Percentiles rank a stretch among this genome's conserved stretches.
phyloP scores from a whole-genome alignment of 768 basidiomycete species.

The Mycena capillaripes region DNA sequence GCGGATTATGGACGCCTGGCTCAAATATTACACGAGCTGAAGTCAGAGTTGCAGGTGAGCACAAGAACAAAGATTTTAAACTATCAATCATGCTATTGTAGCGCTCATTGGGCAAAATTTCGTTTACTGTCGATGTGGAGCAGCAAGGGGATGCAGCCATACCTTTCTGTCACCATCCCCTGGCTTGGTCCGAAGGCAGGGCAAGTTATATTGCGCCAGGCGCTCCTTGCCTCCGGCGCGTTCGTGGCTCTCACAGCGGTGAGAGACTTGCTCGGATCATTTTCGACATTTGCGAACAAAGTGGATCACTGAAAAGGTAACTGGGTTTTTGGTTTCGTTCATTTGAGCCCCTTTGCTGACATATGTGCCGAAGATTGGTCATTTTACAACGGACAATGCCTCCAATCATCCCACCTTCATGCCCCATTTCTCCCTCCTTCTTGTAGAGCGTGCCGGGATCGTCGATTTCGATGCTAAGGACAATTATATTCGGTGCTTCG shows the following conservation, averaged over 20 bases:
- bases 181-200: background rate
- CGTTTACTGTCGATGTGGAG: constrained; percentile 12
- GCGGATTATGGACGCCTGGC: background rate
- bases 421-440: background rate
- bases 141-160: constrained; percentile 1
- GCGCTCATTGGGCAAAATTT: background rate
- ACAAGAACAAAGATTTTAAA: background rate
- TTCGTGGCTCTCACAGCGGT: constrained; percentile 5
- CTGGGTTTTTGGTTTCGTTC: background rate
- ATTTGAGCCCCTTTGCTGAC: background rate
- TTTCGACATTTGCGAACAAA: background rate
- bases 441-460: background rate
- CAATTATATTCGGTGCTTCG: too few relatives aligned
- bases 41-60: background rate
- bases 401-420: constrained; percentile 10
- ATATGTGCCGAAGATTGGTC: background rate
- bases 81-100: background rate
- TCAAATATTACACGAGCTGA: background rate
- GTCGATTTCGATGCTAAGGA: background rate
- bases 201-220: background rate
- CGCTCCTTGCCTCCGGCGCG: constrained; percentile 1
- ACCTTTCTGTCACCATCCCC: background rate
- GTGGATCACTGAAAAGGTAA: background rate
- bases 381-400: constrained; percentile 12
- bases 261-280: constrained; percentile 10